Evolutionary conservation across 805 yeast species (phyloP).

Genomic region (Naumovozyma castellii): DNA sequence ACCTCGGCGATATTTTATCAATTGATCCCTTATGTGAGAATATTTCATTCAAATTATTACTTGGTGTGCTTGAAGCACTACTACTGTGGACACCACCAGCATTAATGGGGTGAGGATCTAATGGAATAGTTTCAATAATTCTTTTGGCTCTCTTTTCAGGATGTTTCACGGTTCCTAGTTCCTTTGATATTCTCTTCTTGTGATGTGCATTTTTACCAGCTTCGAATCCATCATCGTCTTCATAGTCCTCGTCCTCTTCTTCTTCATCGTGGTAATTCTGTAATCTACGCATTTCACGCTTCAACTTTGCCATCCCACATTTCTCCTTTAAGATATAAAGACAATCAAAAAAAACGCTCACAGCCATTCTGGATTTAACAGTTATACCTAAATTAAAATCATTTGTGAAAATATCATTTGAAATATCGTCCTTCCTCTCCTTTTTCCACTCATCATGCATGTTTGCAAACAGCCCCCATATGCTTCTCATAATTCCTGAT

Average conservation of each 20-base stretch:
- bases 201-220: background rate
- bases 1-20: constrained; percentile 14
- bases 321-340: constrained; percentile 75
- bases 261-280: constrained; percentile 1
- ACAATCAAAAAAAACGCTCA: constrained; percentile 86
- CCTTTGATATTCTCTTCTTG: constrained; percentile 1
- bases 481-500: constrained; percentile 85
- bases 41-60: constrained; percentile 12
- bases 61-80: constrained; percentile 10
- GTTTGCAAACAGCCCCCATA: constrained; percentile 79
- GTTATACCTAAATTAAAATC: constrained; percentile 38
- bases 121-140: constrained; percentile 68
- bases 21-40: constrained; percentile 13
- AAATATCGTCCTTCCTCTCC: constrained; percentile 6
- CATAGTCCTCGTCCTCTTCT: constrained; percentile 9
- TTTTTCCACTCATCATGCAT: constrained; percentile 45
- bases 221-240: constrained; percentile 22
- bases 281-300: constrained; percentile 21
- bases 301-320: constrained; percentile 73
- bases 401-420: background rate
- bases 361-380: constrained; percentile 80
- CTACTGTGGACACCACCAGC: constrained; percentile 18
- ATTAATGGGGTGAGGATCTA: constrained; percentile 72
- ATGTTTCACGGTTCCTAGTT: constrained; percentile 42
- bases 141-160: constrained; percentile 67